Percentiles rank a stretch among this genome's conserved stretches.
Conservation (phyloP, 306 rosid species). For the Pterocarpus santalinus region DNA sequence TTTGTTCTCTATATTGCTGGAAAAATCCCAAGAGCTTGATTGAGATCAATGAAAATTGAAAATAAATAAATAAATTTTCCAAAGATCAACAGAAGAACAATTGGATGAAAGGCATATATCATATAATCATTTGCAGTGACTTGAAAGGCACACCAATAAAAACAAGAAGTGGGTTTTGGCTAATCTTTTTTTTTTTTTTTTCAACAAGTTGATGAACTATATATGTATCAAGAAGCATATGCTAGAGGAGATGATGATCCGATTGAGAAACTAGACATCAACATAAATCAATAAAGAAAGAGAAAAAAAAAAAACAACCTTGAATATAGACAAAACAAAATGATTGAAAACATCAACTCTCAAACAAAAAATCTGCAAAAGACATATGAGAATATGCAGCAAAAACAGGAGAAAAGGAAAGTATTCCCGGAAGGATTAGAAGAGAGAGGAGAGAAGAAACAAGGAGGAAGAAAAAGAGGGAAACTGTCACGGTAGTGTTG, state of each 20-base stretch:
- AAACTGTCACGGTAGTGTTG: constrained; percentile 54
- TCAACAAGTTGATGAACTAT: neutral
- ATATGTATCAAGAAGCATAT: constrained; percentile 23
- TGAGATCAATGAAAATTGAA: constrained; percentile 17
- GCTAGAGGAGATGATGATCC: constrained; percentile 33
- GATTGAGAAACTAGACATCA: constrained; percentile 39
- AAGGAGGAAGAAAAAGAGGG: constrained; percentile 53
- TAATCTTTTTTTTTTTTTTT: constrained; percentile 23
- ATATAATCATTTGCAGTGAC: constrained; percentile 25
- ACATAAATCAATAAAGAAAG: neutral
- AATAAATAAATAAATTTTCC: neutral
- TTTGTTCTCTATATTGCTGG: constrained; percentile 32
- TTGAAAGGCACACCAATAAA: constrained; percentile 10
- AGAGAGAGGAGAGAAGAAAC: constrained; percentile 7
- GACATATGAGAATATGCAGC: constrained; percentile 54
- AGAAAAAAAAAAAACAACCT: neutral
- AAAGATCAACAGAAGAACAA: constrained; percentile 28
- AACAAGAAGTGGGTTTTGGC: constrained; percentile 19
- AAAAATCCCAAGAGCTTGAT: constrained; percentile 25
- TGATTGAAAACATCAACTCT: constrained; percentile 25
- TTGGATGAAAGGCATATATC: constrained; percentile 24
- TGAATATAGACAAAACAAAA: constrained; percentile 18
- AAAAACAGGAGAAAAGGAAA: constrained; percentile 7
- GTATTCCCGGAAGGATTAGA: neutral
- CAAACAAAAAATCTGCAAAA: constrained; percentile 39